Conservation (phyloP, 768 basidiomycete species). For the Candolleomyces aberdarensis region DNA sequence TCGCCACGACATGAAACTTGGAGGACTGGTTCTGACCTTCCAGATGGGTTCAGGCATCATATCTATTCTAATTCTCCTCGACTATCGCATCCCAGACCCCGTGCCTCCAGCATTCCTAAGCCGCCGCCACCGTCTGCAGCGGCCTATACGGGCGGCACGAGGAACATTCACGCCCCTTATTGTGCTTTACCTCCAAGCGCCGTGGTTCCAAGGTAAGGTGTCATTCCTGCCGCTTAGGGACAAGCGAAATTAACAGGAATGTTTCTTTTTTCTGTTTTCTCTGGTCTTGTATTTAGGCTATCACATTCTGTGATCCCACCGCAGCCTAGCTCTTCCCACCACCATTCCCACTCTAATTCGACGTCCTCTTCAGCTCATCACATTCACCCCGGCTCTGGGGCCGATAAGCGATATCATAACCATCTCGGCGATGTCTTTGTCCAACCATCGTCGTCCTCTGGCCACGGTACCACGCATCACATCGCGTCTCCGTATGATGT, state of each 20-base stretch:
- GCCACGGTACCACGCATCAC: too few species aligned
- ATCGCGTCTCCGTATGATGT: slow-evolving; percentile 26
- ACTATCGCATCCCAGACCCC: not conserved
- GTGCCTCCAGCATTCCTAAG: slow-evolving; percentile 2
- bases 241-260: not conserved
- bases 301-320: slow-evolving; percentile 10
- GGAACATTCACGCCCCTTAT: not conserved
- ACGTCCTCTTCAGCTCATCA: slow-evolving; percentile 4
- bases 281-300: not conserved
- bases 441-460: slow-evolving; percentile 8
- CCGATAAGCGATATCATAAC: slow-evolving; percentile 9
- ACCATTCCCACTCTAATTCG: not conserved
- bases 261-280: not conserved
- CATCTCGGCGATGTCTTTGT: slow-evolving; percentile 6
- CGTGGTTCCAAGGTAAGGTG: not conserved
- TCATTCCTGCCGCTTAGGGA: not conserved
- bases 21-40: slow-evolving; percentile 10
- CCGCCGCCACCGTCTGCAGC: slow-evolving; percentile 3
- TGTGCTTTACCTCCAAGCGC: not conserved
- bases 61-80: slow-evolving; percentile 4
- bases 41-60: slow-evolving; percentile 6
- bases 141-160: not conserved
- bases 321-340: not conserved
- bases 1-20: slow-evolving; percentile 5
- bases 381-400: not conserved